A percentile compares a stretch with the other conserved stretches of the same genome.
Evolutionary conservation across 169 alveolate species (phyloP).

Genomic region (Plasmodium relictum): DNA sequence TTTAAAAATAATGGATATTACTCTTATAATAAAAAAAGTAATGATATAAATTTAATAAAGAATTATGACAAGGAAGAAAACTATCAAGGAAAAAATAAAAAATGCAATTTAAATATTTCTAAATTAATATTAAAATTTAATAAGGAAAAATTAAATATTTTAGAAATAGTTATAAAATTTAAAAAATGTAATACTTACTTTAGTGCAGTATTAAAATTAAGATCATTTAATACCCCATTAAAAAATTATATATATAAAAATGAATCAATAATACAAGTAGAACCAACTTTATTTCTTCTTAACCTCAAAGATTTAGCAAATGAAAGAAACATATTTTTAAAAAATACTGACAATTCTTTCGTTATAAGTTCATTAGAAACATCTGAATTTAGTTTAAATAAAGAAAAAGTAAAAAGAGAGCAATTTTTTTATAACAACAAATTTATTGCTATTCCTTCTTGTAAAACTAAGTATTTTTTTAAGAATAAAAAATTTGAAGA

Average conservation of each 20-base stretch:
- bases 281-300: constrained; percentile 67
- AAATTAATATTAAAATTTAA: constrained; percentile 46
- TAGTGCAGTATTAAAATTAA: constrained; percentile 38
- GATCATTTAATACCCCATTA: constrained; percentile 26
- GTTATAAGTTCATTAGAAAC: constrained; percentile 59
- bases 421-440: constrained; percentile 72
- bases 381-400: constrained; percentile 43
- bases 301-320: constrained; percentile 50
- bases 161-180: constrained; percentile 52
- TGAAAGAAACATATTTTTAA: constrained; percentile 61
- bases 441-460: constrained; percentile 37
- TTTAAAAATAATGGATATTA: constrained; percentile 13
- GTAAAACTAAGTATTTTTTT: constrained; percentile 58
- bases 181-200: constrained; percentile 33
- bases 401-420: constrained; percentile 57
- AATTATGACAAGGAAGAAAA: background rate
- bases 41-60: background rate
- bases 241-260: constrained; percentile 49
- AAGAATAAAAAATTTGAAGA: constrained; percentile 61
- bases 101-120: constrained; percentile 12
- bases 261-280: constrained; percentile 68
- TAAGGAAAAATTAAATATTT: background rate
- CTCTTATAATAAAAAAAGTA: background rate
- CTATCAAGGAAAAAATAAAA: background rate
- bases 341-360: constrained; percentile 53